Evolutionary conservation across 2,329 filamentous ascomycete genomes (phyloP).

Genomic region (Cryphonectria radicalis): DNA sequence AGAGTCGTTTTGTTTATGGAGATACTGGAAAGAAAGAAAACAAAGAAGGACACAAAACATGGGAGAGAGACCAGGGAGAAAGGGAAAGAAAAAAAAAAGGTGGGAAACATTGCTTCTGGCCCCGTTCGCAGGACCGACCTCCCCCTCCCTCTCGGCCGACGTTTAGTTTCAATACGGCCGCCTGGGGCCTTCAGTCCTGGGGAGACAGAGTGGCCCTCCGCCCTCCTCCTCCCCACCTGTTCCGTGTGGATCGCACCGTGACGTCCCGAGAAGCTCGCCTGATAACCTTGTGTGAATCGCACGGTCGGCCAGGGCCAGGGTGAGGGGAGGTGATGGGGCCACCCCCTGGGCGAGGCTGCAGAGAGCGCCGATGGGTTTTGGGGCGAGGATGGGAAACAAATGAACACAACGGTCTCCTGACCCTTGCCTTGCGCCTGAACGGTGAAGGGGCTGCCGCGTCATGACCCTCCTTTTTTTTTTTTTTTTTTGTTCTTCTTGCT

Average conservation of each 20-base stretch:
- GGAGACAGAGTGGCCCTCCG: not conserved
- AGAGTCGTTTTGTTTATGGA: not conserved
- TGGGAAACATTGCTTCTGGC: not conserved
- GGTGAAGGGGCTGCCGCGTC: not conserved
- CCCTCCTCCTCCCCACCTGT: not conserved
- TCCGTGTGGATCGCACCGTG: conserved; percentile 5
- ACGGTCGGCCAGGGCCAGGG: not conserved
- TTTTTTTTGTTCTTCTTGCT: not conserved
- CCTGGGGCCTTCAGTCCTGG: not conserved
- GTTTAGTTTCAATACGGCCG: not conserved
- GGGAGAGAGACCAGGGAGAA: not conserved
- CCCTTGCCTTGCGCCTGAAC: not conserved
- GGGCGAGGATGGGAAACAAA: too few relatives aligned
- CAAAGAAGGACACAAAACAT: not conserved
- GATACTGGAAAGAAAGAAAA: not conserved
- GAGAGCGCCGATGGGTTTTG: too few relatives aligned
- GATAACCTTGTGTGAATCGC: not conserved
- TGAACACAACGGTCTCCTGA: not conserved
- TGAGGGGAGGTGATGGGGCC: not conserved
- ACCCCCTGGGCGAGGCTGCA: not conserved
- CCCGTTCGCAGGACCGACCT: not conserved
- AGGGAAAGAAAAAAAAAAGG: not conserved
- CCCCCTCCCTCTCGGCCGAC: not conserved
- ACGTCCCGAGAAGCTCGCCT: not conserved
- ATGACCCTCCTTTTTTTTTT: not conserved